Evolutionary conservation across 441 rosid species (phyloP).

Genomic region (Pelargonium cotyledonis): DNA sequence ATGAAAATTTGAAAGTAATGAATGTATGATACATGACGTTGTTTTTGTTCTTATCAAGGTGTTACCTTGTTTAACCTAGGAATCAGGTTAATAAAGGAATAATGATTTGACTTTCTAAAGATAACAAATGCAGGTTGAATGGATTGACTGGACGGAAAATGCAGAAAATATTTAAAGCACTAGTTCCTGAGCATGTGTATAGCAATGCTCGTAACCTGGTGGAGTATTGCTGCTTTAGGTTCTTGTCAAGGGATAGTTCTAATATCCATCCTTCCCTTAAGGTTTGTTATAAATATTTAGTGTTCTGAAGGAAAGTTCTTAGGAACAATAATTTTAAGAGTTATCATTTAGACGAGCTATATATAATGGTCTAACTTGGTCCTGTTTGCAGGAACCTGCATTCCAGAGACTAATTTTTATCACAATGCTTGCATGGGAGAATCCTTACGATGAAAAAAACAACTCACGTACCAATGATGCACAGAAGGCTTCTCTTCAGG

Average conservation of each 20-base stretch:
- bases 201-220: constrained; percentile 66
- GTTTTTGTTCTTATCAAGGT: background rate
- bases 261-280: constrained; percentile 75
- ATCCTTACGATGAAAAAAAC: constrained; percentile 53
- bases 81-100: constrained; percentile 27
- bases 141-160: constrained; percentile 74
- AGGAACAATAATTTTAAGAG: too few relatives aligned
- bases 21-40: background rate
- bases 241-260: constrained; percentile 76
- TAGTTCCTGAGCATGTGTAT: constrained; percentile 53
- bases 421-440: constrained; percentile 94
- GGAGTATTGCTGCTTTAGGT: constrained; percentile 93
- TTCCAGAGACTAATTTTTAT: constrained; percentile 82
- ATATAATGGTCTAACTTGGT: constrained; percentile 3
- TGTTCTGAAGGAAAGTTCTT: too few relatives aligned
- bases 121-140: constrained; percentile 78
- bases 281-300: constrained; percentile 31
- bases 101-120: constrained; percentile 33
- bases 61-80: background rate
- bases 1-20: background rate
- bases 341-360: background rate
- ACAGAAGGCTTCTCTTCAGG: constrained; percentile 63
- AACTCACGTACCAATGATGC: constrained; percentile 23
- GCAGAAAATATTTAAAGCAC: constrained; percentile 84
- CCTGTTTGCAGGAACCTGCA: constrained; percentile 64